These are phyloP conservation scores for Pseudopithomyces chartarum DNA, from an alignment of 2,329 filamentous ascomycete genomes.

Conservation along the genomic window DNA sequence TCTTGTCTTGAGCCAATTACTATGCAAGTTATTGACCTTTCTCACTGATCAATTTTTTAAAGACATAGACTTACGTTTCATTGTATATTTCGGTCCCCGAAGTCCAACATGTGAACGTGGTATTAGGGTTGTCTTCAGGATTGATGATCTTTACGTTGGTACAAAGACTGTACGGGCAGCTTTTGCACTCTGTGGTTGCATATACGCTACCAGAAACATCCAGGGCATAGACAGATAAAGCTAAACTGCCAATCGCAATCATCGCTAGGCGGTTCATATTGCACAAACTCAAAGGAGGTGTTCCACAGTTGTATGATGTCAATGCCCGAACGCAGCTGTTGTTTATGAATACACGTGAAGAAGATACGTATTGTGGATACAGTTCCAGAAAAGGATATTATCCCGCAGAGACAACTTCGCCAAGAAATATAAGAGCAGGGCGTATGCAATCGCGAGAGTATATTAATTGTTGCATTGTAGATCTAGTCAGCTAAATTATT, in stretches of 20 bases:
- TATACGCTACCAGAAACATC: background rate
- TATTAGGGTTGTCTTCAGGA: background rate
- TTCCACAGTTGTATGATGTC: too few relatives aligned
- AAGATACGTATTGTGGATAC: too few relatives aligned
- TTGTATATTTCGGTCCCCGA: constrained; percentile 6
- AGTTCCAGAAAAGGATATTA: too few relatives aligned
- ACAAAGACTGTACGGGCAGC: constrained; percentile 11
- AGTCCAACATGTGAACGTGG: constrained; percentile 11
- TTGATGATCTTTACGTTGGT: constrained; percentile 1
- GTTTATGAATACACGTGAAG: too few relatives aligned
- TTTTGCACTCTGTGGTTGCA: constrained; percentile 10
- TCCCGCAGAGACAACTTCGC: too few relatives aligned
- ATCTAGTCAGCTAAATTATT: too few relatives aligned
- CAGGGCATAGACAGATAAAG: background rate
- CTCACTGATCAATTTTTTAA: background rate
- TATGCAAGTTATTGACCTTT: background rate
- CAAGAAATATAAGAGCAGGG: too few relatives aligned
- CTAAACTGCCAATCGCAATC: background rate
- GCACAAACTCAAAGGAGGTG: background rate
- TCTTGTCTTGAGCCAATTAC: constrained; percentile 12
- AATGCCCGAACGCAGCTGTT: too few relatives aligned
- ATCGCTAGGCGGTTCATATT: background rate
- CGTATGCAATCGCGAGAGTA: too few relatives aligned
- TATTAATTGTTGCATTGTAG: too few relatives aligned
- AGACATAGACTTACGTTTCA: constrained; percentile 7